Conservation (phyloP, 305 asterid species). For the Fraxinus sp. region DNA sequence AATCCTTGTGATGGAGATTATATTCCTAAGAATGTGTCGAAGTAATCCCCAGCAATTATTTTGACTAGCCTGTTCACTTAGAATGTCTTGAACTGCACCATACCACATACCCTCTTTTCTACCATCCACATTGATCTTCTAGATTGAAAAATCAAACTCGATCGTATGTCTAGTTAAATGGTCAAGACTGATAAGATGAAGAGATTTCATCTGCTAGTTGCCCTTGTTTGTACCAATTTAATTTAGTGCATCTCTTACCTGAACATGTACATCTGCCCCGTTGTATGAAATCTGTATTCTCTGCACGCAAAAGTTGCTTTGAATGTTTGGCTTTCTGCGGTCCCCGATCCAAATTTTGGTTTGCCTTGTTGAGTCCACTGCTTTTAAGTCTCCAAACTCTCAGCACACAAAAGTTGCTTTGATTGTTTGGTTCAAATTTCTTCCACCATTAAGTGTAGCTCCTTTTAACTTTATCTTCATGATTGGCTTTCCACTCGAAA, state of each 20-base stretch:
- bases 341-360: background rate
- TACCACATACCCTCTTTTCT: background rate
- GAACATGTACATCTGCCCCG: background rate
- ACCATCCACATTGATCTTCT: background rate
- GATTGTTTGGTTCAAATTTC: background rate
- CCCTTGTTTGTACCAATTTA: background rate
- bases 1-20: background rate
- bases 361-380: background rate
- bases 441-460: background rate
- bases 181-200: background rate
- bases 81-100: background rate
- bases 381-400: background rate
- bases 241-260: background rate
- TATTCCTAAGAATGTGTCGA: background rate
- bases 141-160: background rate
- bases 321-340: background rate
- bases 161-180: background rate
- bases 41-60: background rate
- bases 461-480: background rate
- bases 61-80: background rate
- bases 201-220: background rate
- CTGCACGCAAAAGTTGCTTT: background rate
- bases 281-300: background rate
- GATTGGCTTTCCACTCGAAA: background rate
- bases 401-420: background rate